These are phyloP conservation scores for Candida sakaeoensis DNA, from an alignment of 805 yeast genomes.

Conservation along the genomic window DNA sequence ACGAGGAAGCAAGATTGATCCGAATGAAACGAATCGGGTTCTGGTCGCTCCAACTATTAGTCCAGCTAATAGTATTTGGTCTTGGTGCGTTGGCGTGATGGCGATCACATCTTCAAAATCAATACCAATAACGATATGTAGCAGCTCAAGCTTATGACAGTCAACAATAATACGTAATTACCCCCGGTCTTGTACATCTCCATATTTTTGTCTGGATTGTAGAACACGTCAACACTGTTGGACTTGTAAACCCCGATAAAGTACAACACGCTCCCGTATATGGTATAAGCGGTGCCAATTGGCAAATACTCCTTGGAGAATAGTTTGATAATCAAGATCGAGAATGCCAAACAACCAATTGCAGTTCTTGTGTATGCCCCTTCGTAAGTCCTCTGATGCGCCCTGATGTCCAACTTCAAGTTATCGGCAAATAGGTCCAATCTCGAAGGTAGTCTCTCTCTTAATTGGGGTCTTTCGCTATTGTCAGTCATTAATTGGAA, in stretches of 20 bases:
- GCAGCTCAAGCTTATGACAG: constrained; percentile 46
- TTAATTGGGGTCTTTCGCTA: not conserved
- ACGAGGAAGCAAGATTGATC: constrained; percentile 71
- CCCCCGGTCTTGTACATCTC: constrained; percentile 60
- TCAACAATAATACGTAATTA: constrained; percentile 50
- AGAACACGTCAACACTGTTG: constrained; percentile 31
- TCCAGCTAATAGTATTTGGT: constrained; percentile 80
- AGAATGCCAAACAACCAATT: constrained; percentile 62
- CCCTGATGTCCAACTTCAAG: constrained; percentile 51
- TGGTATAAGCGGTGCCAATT: constrained; percentile 61
- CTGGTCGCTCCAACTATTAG: constrained; percentile 83
- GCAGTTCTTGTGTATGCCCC: constrained; percentile 80
- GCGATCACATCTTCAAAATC: constrained; percentile 37
- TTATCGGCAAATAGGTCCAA: constrained; percentile 36
- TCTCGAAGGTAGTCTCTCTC: constrained; percentile 27
- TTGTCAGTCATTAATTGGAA: constrained; percentile 1
- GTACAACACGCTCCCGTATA: constrained; percentile 49
- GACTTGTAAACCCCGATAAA: constrained; percentile 38
- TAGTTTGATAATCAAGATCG: constrained; percentile 60
- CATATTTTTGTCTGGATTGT: constrained; percentile 32
- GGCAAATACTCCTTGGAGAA: constrained; percentile 63
- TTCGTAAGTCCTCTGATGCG: constrained; percentile 79
- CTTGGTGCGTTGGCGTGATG: constrained; percentile 51
- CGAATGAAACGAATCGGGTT: constrained; percentile 83
- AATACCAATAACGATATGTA: constrained; percentile 52